Percentiles rank a stretch among this genome's conserved stretches.
Evolutionary conservation across 2,329 filamentous ascomycete genomes (phyloP).

Genomic region (Apiospora koreana): DNA sequence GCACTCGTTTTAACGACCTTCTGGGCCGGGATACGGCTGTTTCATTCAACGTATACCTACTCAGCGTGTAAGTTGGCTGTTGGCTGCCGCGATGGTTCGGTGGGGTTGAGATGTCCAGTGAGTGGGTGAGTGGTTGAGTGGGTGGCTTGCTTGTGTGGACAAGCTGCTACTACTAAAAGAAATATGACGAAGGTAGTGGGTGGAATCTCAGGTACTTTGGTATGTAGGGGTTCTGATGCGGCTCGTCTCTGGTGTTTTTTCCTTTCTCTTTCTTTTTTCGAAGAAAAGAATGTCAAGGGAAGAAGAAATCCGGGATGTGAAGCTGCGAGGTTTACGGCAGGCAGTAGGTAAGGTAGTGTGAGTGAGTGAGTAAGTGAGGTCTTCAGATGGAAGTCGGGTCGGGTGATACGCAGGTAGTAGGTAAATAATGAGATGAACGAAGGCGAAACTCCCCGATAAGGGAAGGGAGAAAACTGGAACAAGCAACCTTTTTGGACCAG

Average conservation of each 20-base stretch:
- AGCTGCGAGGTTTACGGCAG: background rate
- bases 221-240: background rate
- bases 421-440: conserved; percentile 1
- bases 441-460: conserved; percentile 5
- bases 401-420: background rate
- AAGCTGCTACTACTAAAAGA: background rate
- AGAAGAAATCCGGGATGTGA: background rate
- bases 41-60: background rate
- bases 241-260: background rate
- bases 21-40: background rate
- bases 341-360: background rate
- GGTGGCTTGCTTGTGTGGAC: conserved; percentile 2
- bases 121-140: background rate
- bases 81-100: background rate
- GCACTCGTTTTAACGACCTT: background rate
- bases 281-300: background rate
- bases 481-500: background rate
- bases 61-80: conserved; percentile 1
- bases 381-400: background rate
- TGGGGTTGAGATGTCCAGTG: conserved; percentile 1
- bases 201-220: background rate
- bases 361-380: too few species aligned
- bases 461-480: conserved; percentile 5
- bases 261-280: background rate
- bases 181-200: background rate